These are phyloP conservation scores for Cryphonectria carpinicola DNA, from an alignment of 2,329 filamentous ascomycete species.

Conservation along the genomic window DNA sequence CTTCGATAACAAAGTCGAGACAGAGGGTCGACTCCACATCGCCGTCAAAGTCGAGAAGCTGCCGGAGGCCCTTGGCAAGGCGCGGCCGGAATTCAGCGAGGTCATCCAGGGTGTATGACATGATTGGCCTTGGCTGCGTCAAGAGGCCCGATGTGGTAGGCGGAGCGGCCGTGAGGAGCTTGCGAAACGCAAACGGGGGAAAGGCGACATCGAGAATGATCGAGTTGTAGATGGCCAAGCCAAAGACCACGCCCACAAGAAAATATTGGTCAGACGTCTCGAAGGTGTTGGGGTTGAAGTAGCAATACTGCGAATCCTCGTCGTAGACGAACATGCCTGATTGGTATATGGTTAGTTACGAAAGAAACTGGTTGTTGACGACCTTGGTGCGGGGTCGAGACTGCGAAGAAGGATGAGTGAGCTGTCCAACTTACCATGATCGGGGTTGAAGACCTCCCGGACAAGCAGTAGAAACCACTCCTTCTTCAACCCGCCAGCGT, in stretches of 20 bases:
- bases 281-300: conserved; percentile 89
- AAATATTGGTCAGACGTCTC: conserved; percentile 93
- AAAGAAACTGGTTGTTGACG: not conserved
- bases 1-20: conserved; percentile 77
- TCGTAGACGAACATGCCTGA: conserved; percentile 90
- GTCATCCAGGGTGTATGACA: conserved; percentile 79
- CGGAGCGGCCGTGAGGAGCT: conserved; percentile 79
- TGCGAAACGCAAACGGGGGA: conserved; percentile 87
- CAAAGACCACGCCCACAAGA: conserved; percentile 83
- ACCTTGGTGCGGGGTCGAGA: not conserved
- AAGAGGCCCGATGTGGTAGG: conserved; percentile 56
- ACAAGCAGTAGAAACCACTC: conserved; percentile 93
- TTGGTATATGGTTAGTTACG: conserved; percentile 9
- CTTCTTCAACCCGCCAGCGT: conserved; percentile 86
- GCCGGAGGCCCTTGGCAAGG: conserved; percentile 74
- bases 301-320: conserved; percentile 87
- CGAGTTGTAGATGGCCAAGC: conserved; percentile 91
- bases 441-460: conserved; percentile 87
- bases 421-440: conserved; percentile 68
- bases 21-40: conserved; percentile 81
- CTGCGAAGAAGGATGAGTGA: not conserved
- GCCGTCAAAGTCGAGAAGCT: conserved; percentile 81
- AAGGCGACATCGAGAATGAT: conserved; percentile 89
- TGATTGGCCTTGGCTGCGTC: conserved; percentile 61
- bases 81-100: conserved; percentile 79